Percentiles rank a stretch among this genome's conserved stretches.
Evolutionary conservation across 2,329 filamentous ascomycete species (phyloP).

Genomic region (Alternaria atra): DNA sequence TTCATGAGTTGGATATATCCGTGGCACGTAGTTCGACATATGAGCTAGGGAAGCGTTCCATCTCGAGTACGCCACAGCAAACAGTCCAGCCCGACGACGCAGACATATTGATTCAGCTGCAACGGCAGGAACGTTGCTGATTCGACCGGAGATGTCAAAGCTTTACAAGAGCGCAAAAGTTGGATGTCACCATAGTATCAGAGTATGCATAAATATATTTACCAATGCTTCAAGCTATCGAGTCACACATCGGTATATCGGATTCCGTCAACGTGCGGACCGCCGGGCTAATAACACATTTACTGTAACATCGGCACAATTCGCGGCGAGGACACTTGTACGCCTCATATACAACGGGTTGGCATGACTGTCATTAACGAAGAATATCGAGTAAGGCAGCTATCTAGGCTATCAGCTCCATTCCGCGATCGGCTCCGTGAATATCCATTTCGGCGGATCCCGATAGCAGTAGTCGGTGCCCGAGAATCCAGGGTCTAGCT

Average conservation of each 20-base stretch:
- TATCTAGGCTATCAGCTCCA: constrained; percentile 12
- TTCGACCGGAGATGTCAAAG: not conserved
- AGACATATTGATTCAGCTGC: not conserved
- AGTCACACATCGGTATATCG: not conserved
- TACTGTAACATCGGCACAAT: not conserved
- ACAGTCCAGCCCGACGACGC: not conserved
- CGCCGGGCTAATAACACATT: not conserved
- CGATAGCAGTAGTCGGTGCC: constrained; percentile 14
- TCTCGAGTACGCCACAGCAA: not conserved
- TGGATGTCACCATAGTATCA: constrained; percentile 12
- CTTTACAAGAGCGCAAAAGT: not conserved
- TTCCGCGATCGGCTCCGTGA: constrained; percentile 23
- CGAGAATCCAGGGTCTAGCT: constrained; percentile 13
- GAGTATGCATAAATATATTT: constrained; percentile 11
- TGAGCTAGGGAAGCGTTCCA: not conserved
- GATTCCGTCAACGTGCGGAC: not conserved
- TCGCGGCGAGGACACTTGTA: not conserved
- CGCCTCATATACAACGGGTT: not conserved
- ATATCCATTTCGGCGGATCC: constrained; percentile 28
- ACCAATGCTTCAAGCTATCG: constrained; percentile 1
- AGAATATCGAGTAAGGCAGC: constrained; percentile 1
- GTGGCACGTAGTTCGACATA: not conserved
- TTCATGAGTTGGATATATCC: not conserved
- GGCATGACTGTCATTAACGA: not conserved
- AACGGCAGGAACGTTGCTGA: not conserved